Evolutionary conservation across 257 asterid genomes (phyloP).

Genomic region (Solanum boliviense): DNA sequence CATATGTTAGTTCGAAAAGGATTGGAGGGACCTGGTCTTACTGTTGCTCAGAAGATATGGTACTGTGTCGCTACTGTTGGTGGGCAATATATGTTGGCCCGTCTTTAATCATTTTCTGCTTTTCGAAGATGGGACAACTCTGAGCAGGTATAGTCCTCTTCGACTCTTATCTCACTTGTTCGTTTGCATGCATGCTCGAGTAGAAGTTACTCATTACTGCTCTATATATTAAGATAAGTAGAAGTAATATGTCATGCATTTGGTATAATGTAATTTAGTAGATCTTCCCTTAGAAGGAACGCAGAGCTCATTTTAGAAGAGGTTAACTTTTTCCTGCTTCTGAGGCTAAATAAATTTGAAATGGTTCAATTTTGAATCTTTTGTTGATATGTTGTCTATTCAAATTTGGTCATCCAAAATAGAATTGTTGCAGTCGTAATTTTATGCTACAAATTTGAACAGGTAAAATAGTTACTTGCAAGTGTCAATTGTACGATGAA

Average conservation of each 20-base stretch:
- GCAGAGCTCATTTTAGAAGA: neutral
- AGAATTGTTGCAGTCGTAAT: neutral
- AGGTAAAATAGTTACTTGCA: neutral
- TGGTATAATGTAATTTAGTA: neutral
- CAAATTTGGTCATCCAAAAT: neutral
- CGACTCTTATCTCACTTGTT: neutral
- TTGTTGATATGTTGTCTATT: neutral
- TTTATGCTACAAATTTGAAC: neutral
- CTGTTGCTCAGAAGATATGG: constrained; percentile 79
- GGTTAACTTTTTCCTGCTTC: neutral
- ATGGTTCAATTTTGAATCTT: neutral
- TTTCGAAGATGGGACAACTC: constrained; percentile 93
- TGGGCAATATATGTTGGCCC: constrained; percentile 84
- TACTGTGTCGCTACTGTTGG: constrained; percentile 86
- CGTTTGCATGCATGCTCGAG: neutral
- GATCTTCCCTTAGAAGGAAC: neutral
- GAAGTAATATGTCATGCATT: neutral
- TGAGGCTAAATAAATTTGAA: neutral
- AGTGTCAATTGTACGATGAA: neutral
- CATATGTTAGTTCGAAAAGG: neutral
- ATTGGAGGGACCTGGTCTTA: constrained; percentile 29
- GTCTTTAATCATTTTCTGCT: constrained; percentile 83
- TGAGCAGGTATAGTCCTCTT: constrained; percentile 48
- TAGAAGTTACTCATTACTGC: neutral
- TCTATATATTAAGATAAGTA: neutral